Evolutionary conservation across 148 eudicot species (phyloP).

Genomic region (Heliosperma pusillum): DNA sequence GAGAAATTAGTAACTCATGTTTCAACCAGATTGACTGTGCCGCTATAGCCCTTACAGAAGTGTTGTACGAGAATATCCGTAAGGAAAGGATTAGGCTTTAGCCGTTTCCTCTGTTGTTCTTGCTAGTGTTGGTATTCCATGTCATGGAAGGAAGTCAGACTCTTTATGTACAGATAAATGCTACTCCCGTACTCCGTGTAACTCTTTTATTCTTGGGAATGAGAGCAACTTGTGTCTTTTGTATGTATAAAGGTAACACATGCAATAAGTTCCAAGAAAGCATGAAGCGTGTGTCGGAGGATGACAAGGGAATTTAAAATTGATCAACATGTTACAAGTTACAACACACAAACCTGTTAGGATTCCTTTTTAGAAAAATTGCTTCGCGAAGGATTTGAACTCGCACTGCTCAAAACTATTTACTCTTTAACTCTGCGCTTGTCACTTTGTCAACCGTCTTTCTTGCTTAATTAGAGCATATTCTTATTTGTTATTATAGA

Average conservation of each 20-base stretch:
- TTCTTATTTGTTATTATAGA: neutral
- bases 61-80: neutral
- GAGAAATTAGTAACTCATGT: too few relatives aligned
- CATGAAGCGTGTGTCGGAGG: neutral
- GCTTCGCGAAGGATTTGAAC: too few relatives aligned
- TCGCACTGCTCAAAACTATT: too few relatives aligned
- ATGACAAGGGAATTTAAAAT: neutral
- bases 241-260: neutral
- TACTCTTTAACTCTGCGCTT: neutral
- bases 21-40: neutral
- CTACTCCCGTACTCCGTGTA: neutral
- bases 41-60: neutral
- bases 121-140: neutral
- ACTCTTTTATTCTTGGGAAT: neutral
- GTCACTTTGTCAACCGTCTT: neutral
- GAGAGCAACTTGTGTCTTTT: neutral
- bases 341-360: too few relatives aligned
- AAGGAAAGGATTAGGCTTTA: neutral
- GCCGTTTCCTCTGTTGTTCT: neutral
- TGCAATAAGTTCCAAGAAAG: neutral
- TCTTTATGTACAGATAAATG: neutral
- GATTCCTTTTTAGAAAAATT: too few relatives aligned
- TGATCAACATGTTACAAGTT: too few relatives aligned
- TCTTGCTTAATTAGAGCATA: neutral
- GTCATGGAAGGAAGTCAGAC: too few relatives aligned